A percentile compares a stretch with the other conserved stretches of the same genome.
These are phyloP conservation scores for Blastobotrys ciferrii DNA, from an alignment of 1,139 yeast species.

Conservation along the genomic window DNA sequence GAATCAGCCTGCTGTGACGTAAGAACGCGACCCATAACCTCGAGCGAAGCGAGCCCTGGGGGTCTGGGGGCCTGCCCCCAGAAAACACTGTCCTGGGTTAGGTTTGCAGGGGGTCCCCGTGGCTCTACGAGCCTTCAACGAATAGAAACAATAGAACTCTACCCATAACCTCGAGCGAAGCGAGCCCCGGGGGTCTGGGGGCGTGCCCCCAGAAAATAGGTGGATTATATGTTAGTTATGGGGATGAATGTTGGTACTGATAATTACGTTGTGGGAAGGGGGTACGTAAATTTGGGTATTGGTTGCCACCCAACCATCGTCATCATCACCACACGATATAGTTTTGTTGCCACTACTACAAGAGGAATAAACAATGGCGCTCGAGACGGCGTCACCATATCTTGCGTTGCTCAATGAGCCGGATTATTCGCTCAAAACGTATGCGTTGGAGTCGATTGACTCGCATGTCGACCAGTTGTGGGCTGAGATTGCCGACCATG, in stretches of 20 bases:
- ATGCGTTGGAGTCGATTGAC: constrained; percentile 82
- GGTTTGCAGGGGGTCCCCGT: no score
- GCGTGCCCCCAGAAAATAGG: no score
- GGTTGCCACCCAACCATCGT: constrained; percentile 2
- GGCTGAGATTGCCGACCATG: constrained; percentile 95
- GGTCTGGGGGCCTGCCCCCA: no score
- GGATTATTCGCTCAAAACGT: constrained; percentile 72
- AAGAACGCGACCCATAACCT: no score
- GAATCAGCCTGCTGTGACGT: no score
- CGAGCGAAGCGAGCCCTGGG: no score
- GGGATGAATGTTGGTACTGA: not conserved
- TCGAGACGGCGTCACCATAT: constrained; percentile 68
- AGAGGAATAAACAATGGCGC: constrained; percentile 15
- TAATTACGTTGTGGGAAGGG: not conserved
- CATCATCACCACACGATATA: not conserved
- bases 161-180: no score
- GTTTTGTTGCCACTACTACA: constrained; percentile 1
- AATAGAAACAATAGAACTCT: no score
- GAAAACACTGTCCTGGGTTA: no score
- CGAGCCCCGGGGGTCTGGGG: no score
- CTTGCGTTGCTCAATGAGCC: constrained; percentile 84
- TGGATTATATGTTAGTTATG: no score
- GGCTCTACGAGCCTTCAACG: no score
- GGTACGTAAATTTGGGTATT: constrained; percentile 2
- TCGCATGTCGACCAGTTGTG: constrained; percentile 85